Evolutionary conservation across 2,329 filamentous ascomycete species (phyloP).

Genomic region (Colletotrichum gloeosporioides): DNA sequence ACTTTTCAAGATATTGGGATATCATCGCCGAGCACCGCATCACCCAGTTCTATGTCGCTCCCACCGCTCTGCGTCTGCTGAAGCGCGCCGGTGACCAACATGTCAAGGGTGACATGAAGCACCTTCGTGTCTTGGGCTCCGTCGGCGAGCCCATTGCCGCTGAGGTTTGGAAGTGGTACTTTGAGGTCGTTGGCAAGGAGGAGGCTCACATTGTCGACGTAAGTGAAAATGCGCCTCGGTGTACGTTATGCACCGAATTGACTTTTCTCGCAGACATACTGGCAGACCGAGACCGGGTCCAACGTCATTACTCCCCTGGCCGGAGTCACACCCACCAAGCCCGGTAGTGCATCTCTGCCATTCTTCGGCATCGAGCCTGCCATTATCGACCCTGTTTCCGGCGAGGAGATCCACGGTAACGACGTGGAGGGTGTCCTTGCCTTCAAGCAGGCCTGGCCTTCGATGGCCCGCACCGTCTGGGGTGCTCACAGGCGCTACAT

Average conservation of each 20-base stretch:
- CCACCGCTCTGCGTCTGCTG: slow-evolving; percentile 88
- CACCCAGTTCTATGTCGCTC: slow-evolving; percentile 98
- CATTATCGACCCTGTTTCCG: slow-evolving; percentile 95
- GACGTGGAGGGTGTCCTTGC: slow-evolving; percentile 96
- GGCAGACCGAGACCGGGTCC: slow-evolving; percentile 98
- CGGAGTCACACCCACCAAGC: slow-evolving; percentile 94
- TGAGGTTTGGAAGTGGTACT: slow-evolving; percentile 99
- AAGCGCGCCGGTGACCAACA: slow-evolving; percentile 96
- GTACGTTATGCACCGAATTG: neutral
- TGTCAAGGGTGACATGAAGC: slow-evolving; percentile 87
- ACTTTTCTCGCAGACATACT: slow-evolving; percentile 77
- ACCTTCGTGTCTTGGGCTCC: slow-evolving; percentile 87
- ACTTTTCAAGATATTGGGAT: slow-evolving; percentile 99
- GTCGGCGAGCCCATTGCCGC: slow-evolving; percentile 98
- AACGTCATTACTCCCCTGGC: slow-evolving; percentile 94
- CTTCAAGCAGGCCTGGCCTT: slow-evolving; percentile 98
- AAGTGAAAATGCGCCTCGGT: slow-evolving; percentile 47
- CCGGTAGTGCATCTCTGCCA: slow-evolving; percentile 91
- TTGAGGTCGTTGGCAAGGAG: slow-evolving; percentile 91
- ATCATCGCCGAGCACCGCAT: slow-evolving; percentile 95
- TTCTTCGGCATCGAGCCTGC: slow-evolving; percentile 99
- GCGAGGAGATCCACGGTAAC: slow-evolving; percentile 91
- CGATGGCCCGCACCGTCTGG: slow-evolving; percentile 98
- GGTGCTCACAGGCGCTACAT: slow-evolving; percentile 98
- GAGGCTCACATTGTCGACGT: slow-evolving; percentile 94